A percentile compares a stretch with the other conserved stretches of the same genome.
These are phyloP conservation scores for Podila epicladia DNA, from an alignment of 192 early-diverging fungal species.

Conservation along the genomic window DNA sequence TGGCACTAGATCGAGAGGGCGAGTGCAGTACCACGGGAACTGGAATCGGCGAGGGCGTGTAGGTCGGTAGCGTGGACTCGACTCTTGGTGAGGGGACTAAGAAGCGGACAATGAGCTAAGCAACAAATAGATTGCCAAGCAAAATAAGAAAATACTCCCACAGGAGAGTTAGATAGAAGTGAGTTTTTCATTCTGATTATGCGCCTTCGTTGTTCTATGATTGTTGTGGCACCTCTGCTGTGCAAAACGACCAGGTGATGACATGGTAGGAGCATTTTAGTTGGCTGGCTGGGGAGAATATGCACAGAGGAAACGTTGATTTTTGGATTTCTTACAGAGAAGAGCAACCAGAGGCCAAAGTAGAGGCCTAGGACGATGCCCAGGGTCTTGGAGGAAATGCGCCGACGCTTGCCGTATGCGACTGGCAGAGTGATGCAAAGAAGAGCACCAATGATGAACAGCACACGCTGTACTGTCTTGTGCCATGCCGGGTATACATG, in stretches of 20 bases:
- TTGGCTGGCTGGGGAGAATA: too few species aligned
- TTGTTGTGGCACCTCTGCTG: too few species aligned
- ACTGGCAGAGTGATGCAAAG: constrained; percentile 42
- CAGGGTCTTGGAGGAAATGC: constrained; percentile 23
- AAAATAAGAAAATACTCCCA: too few species aligned
- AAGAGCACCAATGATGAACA: constrained; percentile 22
- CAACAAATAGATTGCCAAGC: too few species aligned
- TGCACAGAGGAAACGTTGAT: neutral
- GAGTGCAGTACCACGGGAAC: constrained; percentile 24
- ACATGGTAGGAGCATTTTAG: too few species aligned
- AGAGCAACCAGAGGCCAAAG: constrained; percentile 34
- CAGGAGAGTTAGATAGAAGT: too few species aligned
- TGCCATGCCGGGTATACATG: constrained; percentile 46
- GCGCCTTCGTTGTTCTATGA: too few species aligned
- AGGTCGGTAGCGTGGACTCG: constrained; percentile 34
- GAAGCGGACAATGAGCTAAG: constrained; percentile 32
- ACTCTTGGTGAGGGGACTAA: constrained; percentile 24
- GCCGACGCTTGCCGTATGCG: constrained; percentile 21
- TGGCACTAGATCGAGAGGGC: constrained; percentile 20
- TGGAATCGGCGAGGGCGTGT: constrained; percentile 35
- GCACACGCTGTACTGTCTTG: constrained; percentile 29
- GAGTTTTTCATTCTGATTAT: too few species aligned
- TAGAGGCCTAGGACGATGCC: constrained; percentile 32
- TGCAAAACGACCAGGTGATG: too few species aligned
- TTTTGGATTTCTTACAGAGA: constrained; percentile 17